phyloP scores from a whole-genome alignment of 225 moss, liverwort and hornwort species.

The Lunularia cruciata region DNA sequence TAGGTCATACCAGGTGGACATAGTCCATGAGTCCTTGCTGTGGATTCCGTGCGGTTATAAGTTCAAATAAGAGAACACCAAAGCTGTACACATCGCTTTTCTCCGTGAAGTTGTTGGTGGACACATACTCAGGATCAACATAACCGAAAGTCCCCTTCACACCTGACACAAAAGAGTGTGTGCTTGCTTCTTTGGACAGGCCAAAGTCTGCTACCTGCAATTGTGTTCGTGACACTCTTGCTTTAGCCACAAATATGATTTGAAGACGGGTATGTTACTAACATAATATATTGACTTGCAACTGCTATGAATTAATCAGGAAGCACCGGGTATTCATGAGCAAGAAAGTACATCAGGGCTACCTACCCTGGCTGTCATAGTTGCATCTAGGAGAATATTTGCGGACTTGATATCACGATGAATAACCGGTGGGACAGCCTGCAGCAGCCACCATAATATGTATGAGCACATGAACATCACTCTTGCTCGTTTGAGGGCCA shows the following conservation, averaged over 20 bases:
- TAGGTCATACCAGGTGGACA: constrained; percentile 72
- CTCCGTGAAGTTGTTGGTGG: constrained; percentile 74
- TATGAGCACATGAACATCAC: background rate
- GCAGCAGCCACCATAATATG: constrained; percentile 20
- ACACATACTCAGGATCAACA: constrained; percentile 92
- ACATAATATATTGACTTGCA: background rate
- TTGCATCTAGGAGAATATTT: constrained; percentile 82
- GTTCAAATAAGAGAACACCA: constrained; percentile 91
- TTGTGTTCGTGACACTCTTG: background rate
- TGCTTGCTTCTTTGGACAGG: constrained; percentile 73
- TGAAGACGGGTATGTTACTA: background rate
- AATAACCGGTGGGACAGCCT: constrained; percentile 90
- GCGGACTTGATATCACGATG: constrained; percentile 98
- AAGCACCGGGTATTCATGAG: background rate
- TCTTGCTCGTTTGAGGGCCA: background rate
- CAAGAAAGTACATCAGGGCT: background rate
- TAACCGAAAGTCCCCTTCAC: constrained; percentile 98
- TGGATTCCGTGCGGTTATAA: constrained; percentile 90
- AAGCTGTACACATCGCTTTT: constrained; percentile 99
- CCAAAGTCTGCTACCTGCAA: constrained; percentile 96
- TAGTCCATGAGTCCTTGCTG: constrained; percentile 99
- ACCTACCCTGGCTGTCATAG: constrained; percentile 89
- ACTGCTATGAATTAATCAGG: background rate
- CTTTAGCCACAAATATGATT: background rate
- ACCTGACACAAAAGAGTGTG: constrained; percentile 62